Conservation (phyloP, 2,329 filamentous ascomycete species). For the Neonectria sp. region DNA sequence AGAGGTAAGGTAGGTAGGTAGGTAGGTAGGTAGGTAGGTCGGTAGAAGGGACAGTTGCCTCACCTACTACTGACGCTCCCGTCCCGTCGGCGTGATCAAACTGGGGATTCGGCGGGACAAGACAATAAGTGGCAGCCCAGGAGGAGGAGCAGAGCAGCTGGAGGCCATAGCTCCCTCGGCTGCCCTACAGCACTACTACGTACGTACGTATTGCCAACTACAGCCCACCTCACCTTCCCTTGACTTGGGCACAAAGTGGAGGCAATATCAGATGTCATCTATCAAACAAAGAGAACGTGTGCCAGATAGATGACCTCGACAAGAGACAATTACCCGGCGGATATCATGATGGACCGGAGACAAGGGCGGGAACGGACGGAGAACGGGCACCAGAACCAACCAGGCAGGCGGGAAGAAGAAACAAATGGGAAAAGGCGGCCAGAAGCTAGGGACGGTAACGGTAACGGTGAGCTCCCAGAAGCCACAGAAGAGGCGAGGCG, state of each 20-base stretch:
- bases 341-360: conserved; percentile 15
- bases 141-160: background rate
- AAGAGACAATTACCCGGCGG: conserved; percentile 16
- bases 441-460: conserved; percentile 8
- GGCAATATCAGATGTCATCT: conserved; percentile 10
- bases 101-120: no score
- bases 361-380: conserved; percentile 1
- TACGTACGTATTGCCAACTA: background rate
- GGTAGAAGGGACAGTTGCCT: background rate
- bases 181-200: background rate
- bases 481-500: background rate
- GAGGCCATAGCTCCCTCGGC: conserved; percentile 1
- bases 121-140: no score
- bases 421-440: background rate
- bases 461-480: background rate
- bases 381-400: conserved; percentile 11
- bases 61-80: no score
- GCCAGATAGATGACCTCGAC: conserved; percentile 18
- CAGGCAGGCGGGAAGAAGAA: conserved; percentile 6
- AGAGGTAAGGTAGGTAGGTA: background rate
- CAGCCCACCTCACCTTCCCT: background rate
- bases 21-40: background rate
- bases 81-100: no score
- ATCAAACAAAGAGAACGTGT: conserved; percentile 7
- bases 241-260: background rate